Evolutionary conservation across 345 rosid species (phyloP), one percentile per base, ranked within the genome.

Genomic region (Bruguiera sexangula): DNA sequence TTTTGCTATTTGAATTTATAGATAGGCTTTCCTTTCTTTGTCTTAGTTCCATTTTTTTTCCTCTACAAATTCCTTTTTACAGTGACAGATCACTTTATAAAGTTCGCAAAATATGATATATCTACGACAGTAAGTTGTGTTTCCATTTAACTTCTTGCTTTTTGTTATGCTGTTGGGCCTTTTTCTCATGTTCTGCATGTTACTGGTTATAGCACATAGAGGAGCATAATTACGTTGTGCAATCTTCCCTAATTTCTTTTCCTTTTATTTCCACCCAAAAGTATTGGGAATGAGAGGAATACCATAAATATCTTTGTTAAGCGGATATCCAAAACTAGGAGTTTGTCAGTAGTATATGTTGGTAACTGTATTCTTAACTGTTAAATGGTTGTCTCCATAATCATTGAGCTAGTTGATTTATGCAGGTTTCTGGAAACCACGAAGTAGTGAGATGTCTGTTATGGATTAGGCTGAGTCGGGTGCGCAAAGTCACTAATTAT

Each of bases 391-490:
- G 50, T 8, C 65, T 34, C 34, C 31, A 16, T 55, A 36, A 26
- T 62, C 48, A 6, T 65, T 37, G 43, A 71, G 69, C 50, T 53
- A 48, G 71, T 64, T 31, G 57, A 55, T 52, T 64, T 68, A 20
- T 48, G 67, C 78, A 91, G 97, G 86, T 27, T 8, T 64, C 71
- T 77, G 97, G 97, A 65, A 75, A 24, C 56, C 86, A 62, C 70
- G 97, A 91, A 79, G 81, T 51, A 64, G 92, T 92, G 46, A 85
- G 96, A 73, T 92, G 81, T 78, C 83, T 92, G 58, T 68, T 89
- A 39, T 92, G 89, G 97, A 92, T 87, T 73, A 82, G 97, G 77
- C 72, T 91, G 57, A 80, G 77, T 72, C 84, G 97, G 51, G 96
- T 84, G 30, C 88, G 88, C 26, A 91, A 74, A 79, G 82, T 84